Base-by-base conservation (phyloP, 78 protist genomes). In the Dictyostelium citrinum region DNA sequence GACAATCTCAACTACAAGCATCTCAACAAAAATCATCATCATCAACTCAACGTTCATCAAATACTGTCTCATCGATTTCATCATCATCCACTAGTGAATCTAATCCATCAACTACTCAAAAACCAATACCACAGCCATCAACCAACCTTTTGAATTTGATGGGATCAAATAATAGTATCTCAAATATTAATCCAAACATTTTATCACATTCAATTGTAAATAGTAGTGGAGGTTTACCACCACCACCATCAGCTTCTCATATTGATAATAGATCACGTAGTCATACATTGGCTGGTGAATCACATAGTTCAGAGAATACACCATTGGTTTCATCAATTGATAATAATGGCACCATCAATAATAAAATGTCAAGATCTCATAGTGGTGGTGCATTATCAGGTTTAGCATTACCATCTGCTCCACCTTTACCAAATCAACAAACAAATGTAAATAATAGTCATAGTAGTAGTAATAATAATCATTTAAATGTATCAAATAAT, bases 331-430 rank as follows among this genome's bases (percentile, higher is more conserved):
- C 35, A 8, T 82, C 88, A 24, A 22, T n/a, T 4, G 41, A 60
- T 81, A 55, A 55, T 4, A 55, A 55, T 55, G 64, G 64, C 16
- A 7, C 16, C 16, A 14, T 27, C 14, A 83, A 55, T 20, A 79
- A 77, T 35, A 76, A 78, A 49, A 41, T 78, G 58, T 31, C 93
- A 14, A 37, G 93, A 45, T 88, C 93, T 1, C 85, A 88, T 20
- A 41, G 71, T 45, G 93, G 93, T 78, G 93, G 93, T 12, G 51
- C 79, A 27, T 49, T 88, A 22, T 46, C 43, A 3, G 93, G 84
- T 43, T 27, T 88, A 41, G 14, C 84, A 7, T 37, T 79, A 49
- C 93, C 85, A 68, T 49, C 80, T 4, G 70, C 93, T 16, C 93
- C 93, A 67, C 82, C 90, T 24, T 37, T 70, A 27, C 92, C 92